Evolutionary conservation across 768 basidiomycete genomes (phyloP).

Genomic region (Termitomyces sp.): DNA sequence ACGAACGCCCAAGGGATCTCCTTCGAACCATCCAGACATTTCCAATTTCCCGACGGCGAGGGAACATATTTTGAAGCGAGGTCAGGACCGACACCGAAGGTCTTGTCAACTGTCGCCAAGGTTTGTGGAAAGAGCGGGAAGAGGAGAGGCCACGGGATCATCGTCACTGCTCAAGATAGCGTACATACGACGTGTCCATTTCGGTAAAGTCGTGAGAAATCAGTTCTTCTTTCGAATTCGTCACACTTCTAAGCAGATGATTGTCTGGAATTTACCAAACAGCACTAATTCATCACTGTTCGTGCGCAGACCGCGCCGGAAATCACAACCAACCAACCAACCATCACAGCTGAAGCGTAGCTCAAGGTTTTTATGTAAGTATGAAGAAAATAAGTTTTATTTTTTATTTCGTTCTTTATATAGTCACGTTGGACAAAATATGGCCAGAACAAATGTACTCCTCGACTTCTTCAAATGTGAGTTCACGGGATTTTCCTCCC

Average conservation of each 20-base stretch:
- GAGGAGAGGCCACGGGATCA: slow-evolving; percentile 53
- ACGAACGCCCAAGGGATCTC: slow-evolving; percentile 78
- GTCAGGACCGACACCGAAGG: slow-evolving; percentile 56
- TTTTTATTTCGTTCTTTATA: background rate
- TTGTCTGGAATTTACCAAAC: too few relatives aligned
- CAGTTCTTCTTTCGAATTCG: background rate
- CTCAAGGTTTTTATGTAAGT: background rate
- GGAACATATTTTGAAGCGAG: slow-evolving; percentile 58
- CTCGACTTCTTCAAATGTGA: slow-evolving; percentile 8
- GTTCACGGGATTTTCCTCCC: background rate
- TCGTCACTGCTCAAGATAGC: slow-evolving; percentile 22
- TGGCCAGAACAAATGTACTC: background rate
- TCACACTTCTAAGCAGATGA: too few relatives aligned
- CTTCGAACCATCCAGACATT: slow-evolving; percentile 78
- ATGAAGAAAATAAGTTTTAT: background rate
- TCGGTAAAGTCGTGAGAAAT: slow-evolving; percentile 11
- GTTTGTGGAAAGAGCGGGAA: slow-evolving; percentile 35
- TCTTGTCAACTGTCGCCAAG: slow-evolving; percentile 43
- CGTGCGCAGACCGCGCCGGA: too few relatives aligned
- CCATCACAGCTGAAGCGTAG: too few relatives aligned
- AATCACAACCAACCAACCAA: too few relatives aligned
- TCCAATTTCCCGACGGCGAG: slow-evolving; percentile 58
- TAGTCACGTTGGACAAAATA: background rate
- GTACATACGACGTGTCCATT: slow-evolving; percentile 39
- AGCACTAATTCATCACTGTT: too few relatives aligned